phyloP scores from a whole-genome alignment of 164 flowering plant genomes.

The Paratinospora sagittata region DNA sequence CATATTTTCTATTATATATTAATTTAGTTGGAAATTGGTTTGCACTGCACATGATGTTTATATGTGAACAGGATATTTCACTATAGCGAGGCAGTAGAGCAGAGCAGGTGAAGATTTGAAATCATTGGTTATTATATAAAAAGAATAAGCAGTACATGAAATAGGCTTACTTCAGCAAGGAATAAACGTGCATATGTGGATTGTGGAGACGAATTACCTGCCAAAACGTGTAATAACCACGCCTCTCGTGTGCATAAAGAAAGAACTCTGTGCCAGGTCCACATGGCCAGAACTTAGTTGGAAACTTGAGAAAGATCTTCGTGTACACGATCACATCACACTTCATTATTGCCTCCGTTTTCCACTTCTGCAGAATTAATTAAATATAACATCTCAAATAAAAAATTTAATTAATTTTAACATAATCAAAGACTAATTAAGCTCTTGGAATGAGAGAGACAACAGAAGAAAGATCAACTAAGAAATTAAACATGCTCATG shows the following conservation, averaged over 20 bases:
- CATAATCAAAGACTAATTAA: background rate
- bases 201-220: slow-evolving; percentile 77
- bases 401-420: background rate
- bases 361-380: slow-evolving; percentile 52
- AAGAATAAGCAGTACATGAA: too few species aligned
- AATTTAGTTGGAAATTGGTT: too few species aligned
- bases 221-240: slow-evolving; percentile 97
- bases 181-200: too few species aligned
- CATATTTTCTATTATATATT: too few species aligned
- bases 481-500: background rate
- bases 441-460: too few species aligned
- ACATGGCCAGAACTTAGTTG: slow-evolving; percentile 81
- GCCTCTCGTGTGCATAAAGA: slow-evolving; percentile 81
- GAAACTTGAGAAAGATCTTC: slow-evolving; percentile 87
- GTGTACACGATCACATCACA: slow-evolving; percentile 90
- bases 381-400: background rate
- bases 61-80: too few species aligned
- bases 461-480: too few species aligned
- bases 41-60: too few species aligned
- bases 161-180: too few species aligned
- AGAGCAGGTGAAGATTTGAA: too few species aligned
- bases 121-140: too few species aligned
- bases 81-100: too few species aligned
- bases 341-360: slow-evolving; percentile 64
- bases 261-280: slow-evolving; percentile 81